Percentiles rank a stretch among this genome's conserved stretches.
Conservation (phyloP, 1,284 basidiomycete genomes). For the Stereum hirsutum region DNA sequence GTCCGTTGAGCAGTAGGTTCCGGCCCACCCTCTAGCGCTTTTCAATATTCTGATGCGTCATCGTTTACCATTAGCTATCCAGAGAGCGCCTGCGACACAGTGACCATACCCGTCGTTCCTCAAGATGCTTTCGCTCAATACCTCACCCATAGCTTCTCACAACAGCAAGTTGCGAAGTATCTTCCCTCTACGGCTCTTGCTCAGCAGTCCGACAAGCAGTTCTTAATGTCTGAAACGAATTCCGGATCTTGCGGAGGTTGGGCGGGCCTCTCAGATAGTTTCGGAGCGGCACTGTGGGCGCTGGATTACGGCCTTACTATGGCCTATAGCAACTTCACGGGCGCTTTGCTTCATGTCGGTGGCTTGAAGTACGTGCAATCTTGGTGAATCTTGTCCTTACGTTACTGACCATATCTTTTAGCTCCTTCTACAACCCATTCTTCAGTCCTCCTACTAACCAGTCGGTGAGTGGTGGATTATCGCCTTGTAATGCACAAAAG, state of each 20-base stretch:
- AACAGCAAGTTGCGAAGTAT: slow-evolving; percentile 38
- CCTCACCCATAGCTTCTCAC: slow-evolving; percentile 45
- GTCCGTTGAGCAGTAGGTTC: slow-evolving; percentile 42
- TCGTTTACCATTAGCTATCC: slow-evolving; percentile 27
- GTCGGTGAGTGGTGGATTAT: no score
- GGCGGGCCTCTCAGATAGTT: slow-evolving; percentile 40
- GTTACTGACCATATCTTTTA: no score
- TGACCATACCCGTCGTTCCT: slow-evolving; percentile 32
- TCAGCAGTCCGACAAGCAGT: slow-evolving; percentile 34
- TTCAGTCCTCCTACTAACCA: slow-evolving; percentile 53
- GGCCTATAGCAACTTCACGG: slow-evolving; percentile 27
- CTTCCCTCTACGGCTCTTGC: slow-evolving; percentile 37
- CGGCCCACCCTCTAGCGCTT: not conserved
- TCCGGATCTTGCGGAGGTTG: slow-evolving; percentile 50
- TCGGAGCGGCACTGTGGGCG: slow-evolving; percentile 45
- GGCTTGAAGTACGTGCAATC: no score
- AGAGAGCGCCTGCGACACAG: slow-evolving; percentile 50
- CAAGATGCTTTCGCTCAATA: slow-evolving; percentile 47
- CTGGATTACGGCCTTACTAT: slow-evolving; percentile 52
- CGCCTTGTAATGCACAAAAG: no score
- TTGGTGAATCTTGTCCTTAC: no score
- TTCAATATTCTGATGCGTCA: not conserved
- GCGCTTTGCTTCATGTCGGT: slow-evolving; percentile 30
- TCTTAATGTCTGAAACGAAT: slow-evolving; percentile 49
- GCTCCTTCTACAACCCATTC: slow-evolving; percentile 24